A percentile compares a stretch with the other conserved stretches of the same genome.
Evolutionary conservation across 2,329 filamentous ascomycete species (phyloP).

Genomic region (Tolypocladium album): DNA sequence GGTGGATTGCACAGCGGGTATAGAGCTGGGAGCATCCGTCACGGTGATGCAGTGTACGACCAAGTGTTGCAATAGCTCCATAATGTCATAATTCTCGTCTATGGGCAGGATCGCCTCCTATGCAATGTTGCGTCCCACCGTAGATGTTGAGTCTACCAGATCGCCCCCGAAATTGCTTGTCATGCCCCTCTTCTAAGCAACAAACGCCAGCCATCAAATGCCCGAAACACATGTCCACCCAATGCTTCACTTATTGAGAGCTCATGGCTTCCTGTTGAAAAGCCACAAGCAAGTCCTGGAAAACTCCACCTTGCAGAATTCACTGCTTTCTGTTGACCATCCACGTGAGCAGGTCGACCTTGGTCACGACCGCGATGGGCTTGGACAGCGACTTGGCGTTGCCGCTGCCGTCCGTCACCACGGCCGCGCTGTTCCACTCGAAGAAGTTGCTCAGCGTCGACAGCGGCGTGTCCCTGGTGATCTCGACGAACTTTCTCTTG

Average conservation of each 20-base stretch:
- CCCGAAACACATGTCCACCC: not conserved
- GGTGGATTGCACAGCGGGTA: conserved; percentile 73
- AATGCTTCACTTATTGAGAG: not conserved
- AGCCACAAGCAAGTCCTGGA: not conserved
- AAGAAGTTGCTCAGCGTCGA: conserved; percentile 82
- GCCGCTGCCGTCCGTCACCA: conserved; percentile 69
- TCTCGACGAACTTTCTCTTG: conserved; percentile 77
- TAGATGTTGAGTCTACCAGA: conserved; percentile 33
- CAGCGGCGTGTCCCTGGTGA: conserved; percentile 82
- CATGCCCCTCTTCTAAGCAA: not conserved
- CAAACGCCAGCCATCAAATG: not conserved
- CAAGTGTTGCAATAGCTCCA: not conserved
- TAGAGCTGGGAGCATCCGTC: conserved; percentile 20
- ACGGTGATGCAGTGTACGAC: not conserved
- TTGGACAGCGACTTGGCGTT: conserved; percentile 51
- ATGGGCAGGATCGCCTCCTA: not conserved
- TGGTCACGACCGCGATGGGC: conserved; percentile 85
- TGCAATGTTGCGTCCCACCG: conserved; percentile 4
- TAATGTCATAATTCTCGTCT: not conserved
- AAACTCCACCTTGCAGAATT: not conserved
- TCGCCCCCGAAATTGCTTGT: conserved; percentile 6
- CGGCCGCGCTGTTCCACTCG: conserved; percentile 94
- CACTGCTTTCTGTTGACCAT: conserved; percentile 57
- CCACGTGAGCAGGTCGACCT: conserved; percentile 91
- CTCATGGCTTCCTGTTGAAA: conserved; percentile 21